Evolutionary conservation across 1,284 basidiomycete species (phyloP).

Genomic region (Takashimella tepidaria): DNA sequence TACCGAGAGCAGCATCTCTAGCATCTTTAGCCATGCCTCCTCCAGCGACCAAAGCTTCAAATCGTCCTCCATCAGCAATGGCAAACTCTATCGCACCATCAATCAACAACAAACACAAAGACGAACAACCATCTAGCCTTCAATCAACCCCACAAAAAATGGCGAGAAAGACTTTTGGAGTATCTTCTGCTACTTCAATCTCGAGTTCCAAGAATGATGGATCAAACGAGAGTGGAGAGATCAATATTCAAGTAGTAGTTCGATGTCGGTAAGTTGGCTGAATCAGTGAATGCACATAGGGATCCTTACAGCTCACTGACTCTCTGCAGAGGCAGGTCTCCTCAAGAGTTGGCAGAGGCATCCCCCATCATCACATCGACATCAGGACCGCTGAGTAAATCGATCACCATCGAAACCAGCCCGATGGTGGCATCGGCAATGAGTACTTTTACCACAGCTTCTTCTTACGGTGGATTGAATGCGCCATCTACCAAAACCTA

Average conservation of each 20-base stretch:
- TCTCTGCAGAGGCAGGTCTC: constrained; percentile 59
- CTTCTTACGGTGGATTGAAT: constrained; percentile 48
- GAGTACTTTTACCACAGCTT: constrained; percentile 49
- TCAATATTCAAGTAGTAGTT: constrained; percentile 86
- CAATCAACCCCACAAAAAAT: neutral
- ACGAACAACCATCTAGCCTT: neutral
- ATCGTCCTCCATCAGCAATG: constrained; percentile 21
- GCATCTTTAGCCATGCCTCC: constrained; percentile 34
- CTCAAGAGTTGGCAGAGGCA: constrained; percentile 64
- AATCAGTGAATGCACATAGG: too few relatives aligned
- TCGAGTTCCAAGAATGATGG: neutral
- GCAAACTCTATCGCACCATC: constrained; percentile 16
- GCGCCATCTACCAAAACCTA: constrained; percentile 65
- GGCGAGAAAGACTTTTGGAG: neutral
- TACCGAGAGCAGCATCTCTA: constrained; percentile 21
- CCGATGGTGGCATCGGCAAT: constrained; percentile 27
- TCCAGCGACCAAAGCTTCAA: constrained; percentile 20
- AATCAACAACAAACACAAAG: neutral
- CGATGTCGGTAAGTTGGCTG: constrained; percentile 60
- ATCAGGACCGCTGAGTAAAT: constrained; percentile 63
- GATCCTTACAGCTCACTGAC: neutral
- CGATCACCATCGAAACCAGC: constrained; percentile 70
- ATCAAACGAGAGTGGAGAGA: constrained; percentile 23
- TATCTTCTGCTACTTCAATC: neutral
- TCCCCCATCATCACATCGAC: constrained; percentile 78